phyloP scores from a whole-genome alignment of 2,329 filamentous ascomycete species.

The Verticillium dahliae region DNA sequence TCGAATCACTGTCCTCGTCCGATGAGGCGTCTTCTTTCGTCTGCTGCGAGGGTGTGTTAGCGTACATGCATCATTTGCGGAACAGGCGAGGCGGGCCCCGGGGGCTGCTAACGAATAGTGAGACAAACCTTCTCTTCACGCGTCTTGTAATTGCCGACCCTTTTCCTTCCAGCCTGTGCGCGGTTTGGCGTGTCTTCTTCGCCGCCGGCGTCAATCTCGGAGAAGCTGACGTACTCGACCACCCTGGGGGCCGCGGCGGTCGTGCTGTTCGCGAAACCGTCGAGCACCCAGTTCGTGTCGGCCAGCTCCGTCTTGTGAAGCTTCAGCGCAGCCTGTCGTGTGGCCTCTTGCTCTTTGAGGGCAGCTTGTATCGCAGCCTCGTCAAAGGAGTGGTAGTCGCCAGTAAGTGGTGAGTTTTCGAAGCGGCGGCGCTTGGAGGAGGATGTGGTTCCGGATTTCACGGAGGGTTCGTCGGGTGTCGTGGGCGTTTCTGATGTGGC shows the following conservation, averaged over 20 bases:
- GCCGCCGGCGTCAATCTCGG: slow-evolving; percentile 36
- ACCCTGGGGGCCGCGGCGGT: slow-evolving; percentile 30
- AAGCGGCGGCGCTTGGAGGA: slow-evolving; percentile 59
- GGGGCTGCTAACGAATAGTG: neutral
- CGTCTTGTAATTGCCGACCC: slow-evolving; percentile 22
- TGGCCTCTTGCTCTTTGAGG: slow-evolving; percentile 60
- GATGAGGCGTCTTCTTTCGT: slow-evolving; percentile 8
- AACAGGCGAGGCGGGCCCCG: neutral
- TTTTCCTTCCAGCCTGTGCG: slow-evolving; percentile 26
- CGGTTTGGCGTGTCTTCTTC: slow-evolving; percentile 18
- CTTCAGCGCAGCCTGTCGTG: slow-evolving; percentile 54
- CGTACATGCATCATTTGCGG: neutral
- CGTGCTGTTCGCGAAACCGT: slow-evolving; percentile 27
- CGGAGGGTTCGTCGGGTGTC: slow-evolving; percentile 37
- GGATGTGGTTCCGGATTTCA: slow-evolving; percentile 17
- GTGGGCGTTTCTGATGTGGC: slow-evolving; percentile 37
- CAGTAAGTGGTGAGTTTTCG: slow-evolving; percentile 22
- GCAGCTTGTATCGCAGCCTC: slow-evolving; percentile 56
- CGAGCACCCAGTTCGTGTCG: slow-evolving; percentile 72
- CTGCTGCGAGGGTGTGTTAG: neutral
- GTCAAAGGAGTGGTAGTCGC: slow-evolving; percentile 40
- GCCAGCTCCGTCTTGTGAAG: slow-evolving; percentile 55
- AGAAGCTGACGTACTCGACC: slow-evolving; percentile 54
- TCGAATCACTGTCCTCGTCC: slow-evolving; percentile 17
- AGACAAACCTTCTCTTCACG: slow-evolving; percentile 19